Conservation (phyloP, 306 rosid genomes). For the Vachellia collinsii region DNA sequence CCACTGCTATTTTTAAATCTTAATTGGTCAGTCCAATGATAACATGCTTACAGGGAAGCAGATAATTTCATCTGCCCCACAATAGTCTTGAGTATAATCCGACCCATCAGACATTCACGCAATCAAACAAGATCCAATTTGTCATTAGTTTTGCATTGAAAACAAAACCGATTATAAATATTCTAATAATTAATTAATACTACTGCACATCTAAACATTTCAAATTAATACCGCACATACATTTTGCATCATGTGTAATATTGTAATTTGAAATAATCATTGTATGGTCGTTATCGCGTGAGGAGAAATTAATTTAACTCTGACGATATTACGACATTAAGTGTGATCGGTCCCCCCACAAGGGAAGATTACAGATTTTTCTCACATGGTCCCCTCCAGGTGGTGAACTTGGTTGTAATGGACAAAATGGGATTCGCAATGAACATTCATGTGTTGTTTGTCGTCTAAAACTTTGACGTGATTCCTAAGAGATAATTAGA, state of each 20-base stretch:
- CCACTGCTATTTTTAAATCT: not conserved
- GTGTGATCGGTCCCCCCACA: conserved; percentile 14
- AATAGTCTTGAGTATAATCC: too few relatives aligned
- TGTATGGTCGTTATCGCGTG: conserved; percentile 1
- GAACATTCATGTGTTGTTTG: conserved; percentile 32
- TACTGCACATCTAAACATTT: not conserved
- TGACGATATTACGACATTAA: not conserved
- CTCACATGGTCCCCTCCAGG: conserved; percentile 44
- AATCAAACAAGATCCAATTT: too few relatives aligned
- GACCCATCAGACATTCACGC: too few relatives aligned
- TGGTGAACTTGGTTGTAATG: not conserved
- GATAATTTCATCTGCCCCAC: too few relatives aligned
- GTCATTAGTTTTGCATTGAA: not conserved
- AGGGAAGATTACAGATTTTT: not conserved
- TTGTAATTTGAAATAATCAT: not conserved
- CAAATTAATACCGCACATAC: not conserved
- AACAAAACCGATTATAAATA: too few relatives aligned
- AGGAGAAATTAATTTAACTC: conserved; percentile 16
- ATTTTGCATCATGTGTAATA: not conserved
- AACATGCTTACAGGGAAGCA: too few relatives aligned
- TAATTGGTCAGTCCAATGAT: too few relatives aligned
- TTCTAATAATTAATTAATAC: too few relatives aligned
- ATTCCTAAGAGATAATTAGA: not conserved
- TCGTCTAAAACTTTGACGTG: not conserved
- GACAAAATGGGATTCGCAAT: conserved; percentile 19